Evolutionary conservation across 306 rosid genomes (phyloP), one percentile per base, ranked within the genome.

Genomic region (Quillaja saponaria): DNA sequence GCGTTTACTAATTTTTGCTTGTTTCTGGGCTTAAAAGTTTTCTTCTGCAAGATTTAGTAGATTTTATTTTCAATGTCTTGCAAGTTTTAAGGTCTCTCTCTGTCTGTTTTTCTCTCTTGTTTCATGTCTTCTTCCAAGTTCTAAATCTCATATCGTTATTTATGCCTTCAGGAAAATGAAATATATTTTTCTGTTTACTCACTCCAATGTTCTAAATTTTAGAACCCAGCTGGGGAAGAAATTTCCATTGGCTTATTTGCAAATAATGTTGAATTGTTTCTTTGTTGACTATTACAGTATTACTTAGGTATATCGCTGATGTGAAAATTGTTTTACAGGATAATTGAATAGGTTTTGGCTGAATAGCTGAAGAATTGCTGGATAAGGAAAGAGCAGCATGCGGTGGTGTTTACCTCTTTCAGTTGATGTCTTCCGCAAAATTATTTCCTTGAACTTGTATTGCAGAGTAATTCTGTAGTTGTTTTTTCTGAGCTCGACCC

Each of bases 391-490:
- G 77, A 87, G 42, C 94, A 94, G 96, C 84, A 94, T 94, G 99
- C 95, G 87, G 95, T 83, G 96, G 99, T 83, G 84, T 85, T 64
- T 87, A 61, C 71, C 62, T 71, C 84, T 87, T 0, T 87, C 97
- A 54, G 84, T 92, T 72, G 95, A 92, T 49, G 87, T 89, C 37
- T 78, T 70, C 15, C 89, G 96, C 76, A 85, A 75, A 83, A 96
- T 78, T 52, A 81, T 87, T 77, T 87, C 99, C 15, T 62, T 89
- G 86, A 81, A 94, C 66, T 71, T 94, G 13, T 94, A 87, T 66
- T 94, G 99, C 81, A 94, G 76, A 85, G 99, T 94, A 16, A 94
- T 94, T 83, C 97, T 89, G 82, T 94, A 94, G 69, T 17, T 64
- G 64, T 15, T 31, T 38, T n/a, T 34, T 28, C 28, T 45, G 31